phyloP scores from a whole-genome alignment of 495 filamentous ascomycete species.

The Aeminium ludgeri region DNA sequence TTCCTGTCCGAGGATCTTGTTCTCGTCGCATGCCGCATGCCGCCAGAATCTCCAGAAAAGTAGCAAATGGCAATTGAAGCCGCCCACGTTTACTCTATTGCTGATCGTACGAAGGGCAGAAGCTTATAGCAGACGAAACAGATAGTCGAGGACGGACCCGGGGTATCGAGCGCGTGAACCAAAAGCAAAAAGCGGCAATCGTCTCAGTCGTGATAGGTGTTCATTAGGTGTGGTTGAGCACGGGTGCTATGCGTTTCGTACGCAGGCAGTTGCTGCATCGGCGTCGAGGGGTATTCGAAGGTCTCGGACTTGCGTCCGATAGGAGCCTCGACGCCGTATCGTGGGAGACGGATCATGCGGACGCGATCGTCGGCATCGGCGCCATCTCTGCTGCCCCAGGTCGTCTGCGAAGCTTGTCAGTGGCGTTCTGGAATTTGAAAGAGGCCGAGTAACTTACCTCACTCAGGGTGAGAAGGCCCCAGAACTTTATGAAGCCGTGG shows the following conservation, averaged over 20 bases:
- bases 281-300: slow-evolving; percentile 9
- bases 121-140: background rate
- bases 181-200: slow-evolving; percentile 8
- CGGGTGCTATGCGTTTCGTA: slow-evolving; percentile 7
- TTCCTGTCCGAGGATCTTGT: too few species aligned
- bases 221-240: slow-evolving; percentile 1
- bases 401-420: slow-evolving; percentile 32
- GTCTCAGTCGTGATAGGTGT: slow-evolving; percentile 4
- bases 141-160: slow-evolving; percentile 2
- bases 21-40: too few species aligned
- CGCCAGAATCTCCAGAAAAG: too few species aligned
- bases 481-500: slow-evolving; percentile 46
- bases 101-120: background rate
- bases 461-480: slow-evolving; percentile 37
- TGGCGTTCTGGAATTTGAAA: background rate
- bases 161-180: slow-evolving; percentile 5
- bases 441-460: slow-evolving; percentile 21
- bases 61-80: background rate
- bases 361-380: slow-evolving; percentile 45
- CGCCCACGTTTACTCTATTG: slow-evolving; percentile 2
- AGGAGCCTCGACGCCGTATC: slow-evolving; percentile 6
- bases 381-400: slow-evolving; percentile 52
- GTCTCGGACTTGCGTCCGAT: slow-evolving; percentile 11
- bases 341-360: slow-evolving; percentile 28
- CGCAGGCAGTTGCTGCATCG: slow-evolving; percentile 12